Evolutionary conservation across 768 basidiomycete genomes (phyloP), one percentile per base, ranked within the genome.

Genomic region (Xerocomus potaroensis): DNA sequence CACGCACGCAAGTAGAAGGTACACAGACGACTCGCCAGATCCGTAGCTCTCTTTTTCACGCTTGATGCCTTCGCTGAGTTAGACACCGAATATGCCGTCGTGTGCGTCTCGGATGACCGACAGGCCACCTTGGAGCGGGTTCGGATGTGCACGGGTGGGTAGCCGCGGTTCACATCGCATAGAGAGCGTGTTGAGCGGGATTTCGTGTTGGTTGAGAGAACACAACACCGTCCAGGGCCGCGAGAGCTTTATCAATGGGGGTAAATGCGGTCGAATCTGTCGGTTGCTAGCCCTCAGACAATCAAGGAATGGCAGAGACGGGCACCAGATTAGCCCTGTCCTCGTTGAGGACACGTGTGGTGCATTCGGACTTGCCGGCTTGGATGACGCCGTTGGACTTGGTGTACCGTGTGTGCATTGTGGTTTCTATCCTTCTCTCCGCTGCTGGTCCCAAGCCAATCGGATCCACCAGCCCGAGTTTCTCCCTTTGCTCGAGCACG

Each of bases 191-290:
- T 85, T 82, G 14, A 97, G 73, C 11, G 91, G 93, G 36, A 94
- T 92, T 0, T 95, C 95, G 55, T 98, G 88, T 58, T 96, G 93
- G 59, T 98, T 95, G 15, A 96, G 75, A 14, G 91, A 93, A 69
- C 93, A 93, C 5, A 92, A 67, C 0, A 94, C 76, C 1, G 77
- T 76, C 92, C 92, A 95, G 23, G 73, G 69, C 7, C 74, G 71
- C 0, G 84, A 75, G 15, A 94, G 77, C 5, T 85, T 83, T 1
- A 79, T 72, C 6, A 93, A 76, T 0, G 89, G 81, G 0, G 91
- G 86, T 1, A 94, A 73, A 47, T 81, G 72, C 1, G 80, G 66
- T 0, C 88, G 83, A 21, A 93, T 70, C 89, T 91, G n/a, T 12
- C 1, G 6, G 10, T 14, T 40, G 26, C 26, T 21, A 5, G 16